phyloP scores from a whole-genome alignment of 1,139 yeast species.

The Kazachstania sp. region DNA sequence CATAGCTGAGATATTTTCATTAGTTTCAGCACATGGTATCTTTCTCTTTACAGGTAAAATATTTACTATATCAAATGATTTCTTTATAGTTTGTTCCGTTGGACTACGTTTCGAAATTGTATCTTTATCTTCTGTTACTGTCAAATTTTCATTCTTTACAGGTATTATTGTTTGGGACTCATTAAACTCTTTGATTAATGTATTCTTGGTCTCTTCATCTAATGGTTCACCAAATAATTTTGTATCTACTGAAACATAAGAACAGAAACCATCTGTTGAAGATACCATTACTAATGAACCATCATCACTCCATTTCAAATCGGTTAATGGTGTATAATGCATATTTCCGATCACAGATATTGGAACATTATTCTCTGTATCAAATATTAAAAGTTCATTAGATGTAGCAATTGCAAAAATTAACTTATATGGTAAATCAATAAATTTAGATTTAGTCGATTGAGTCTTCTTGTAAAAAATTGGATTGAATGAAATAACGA shows the following conservation, averaged over 20 bases:
- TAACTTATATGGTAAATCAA: slow-evolving; percentile 62
- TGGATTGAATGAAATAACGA: slow-evolving; percentile 75
- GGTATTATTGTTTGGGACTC: background rate
- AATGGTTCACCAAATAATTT: slow-evolving; percentile 44
- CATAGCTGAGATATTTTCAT: background rate
- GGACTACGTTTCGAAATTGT: background rate
- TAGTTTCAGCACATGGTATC: background rate
- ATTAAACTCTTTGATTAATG: background rate
- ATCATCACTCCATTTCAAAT: slow-evolving; percentile 72
- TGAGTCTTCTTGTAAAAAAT: slow-evolving; percentile 39
- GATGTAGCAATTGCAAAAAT: slow-evolving; percentile 91
- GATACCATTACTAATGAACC: slow-evolving; percentile 67
- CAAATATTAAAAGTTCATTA: slow-evolving; percentile 76
- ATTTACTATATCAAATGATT: slow-evolving; percentile 12
- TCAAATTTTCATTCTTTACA: background rate
- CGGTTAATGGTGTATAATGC: slow-evolving; percentile 85
- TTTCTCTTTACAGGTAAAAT: slow-evolving; percentile 19
- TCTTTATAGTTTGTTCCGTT: background rate
- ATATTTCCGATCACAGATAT: slow-evolving; percentile 67
- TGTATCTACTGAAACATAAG: slow-evolving; percentile 47
- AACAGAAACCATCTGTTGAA: slow-evolving; percentile 93
- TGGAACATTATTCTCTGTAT: slow-evolving; percentile 62
- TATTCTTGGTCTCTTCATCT: slow-evolving; percentile 2
- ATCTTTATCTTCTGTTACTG: background rate
- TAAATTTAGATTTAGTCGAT: slow-evolving; percentile 21